Base-by-base conservation (phyloP, 1,139 yeast genomes). In the Torulaspora pretoriensis region DNA sequence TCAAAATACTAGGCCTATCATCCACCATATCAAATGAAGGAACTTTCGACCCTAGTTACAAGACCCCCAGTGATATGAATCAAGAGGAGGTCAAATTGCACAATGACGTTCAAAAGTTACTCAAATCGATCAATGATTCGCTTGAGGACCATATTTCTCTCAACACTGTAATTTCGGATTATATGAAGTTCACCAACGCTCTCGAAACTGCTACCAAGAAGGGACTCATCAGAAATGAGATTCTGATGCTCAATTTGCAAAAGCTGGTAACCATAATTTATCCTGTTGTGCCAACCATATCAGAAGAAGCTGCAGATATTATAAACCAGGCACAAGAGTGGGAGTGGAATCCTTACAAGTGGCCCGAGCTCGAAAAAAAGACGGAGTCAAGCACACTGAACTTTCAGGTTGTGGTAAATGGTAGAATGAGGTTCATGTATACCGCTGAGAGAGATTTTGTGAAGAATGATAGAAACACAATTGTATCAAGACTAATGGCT, bases 121-220 rank as follows among this genome's bases (percentile, higher is more conserved):
- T 83, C 17, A 61, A 60, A 22, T 69, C 74, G 5, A 72, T 87
- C 8, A 75, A 83, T 8, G 70, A 69, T 2, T 78, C 96, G 0
- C 75, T 87, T 44, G 79, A 74, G 27, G 71, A 68, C 1, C 74
- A 78, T 1, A 67, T 84, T 35, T 74, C 92, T 0, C 70, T 90
- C 61, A 92, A 92, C 63, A 90, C 97, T 0, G 80, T 88, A 4
- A 77, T 92, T 25, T 86, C 97, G 0, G 95, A 88, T 60, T 83
- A 81, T 59, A 92, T 89, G 96, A 92, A 89, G 57, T 65, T 83
- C 43, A 83, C 96, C 1, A 82, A 82, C 53, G 55, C 72, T 1
- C 60, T 89, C 8, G 59, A 65, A 2, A 57, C 63, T 10, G 74
- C 77, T 0, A 31, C 69, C 5, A 74, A 74, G 17, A 47, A 59